A percentile compares a stretch with the other conserved stretches of the same genome.
These are phyloP conservation scores for Acacia acuminata DNA, from an alignment of 306 rosid genomes.

Conservation along the genomic window DNA sequence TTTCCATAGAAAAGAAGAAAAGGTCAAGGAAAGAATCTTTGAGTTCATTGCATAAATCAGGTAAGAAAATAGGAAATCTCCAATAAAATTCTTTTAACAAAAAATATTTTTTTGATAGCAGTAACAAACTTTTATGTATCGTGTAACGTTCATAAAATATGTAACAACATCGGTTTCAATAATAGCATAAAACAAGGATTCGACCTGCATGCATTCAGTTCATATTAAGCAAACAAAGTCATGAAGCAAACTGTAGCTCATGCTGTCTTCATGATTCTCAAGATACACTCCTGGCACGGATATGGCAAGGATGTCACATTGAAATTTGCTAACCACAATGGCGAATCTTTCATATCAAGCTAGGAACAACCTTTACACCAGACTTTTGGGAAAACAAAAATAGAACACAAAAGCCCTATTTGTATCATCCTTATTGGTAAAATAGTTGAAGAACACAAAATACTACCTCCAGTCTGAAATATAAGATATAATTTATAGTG, in stretches of 20 bases:
- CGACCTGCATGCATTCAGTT: neutral
- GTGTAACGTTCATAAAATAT: neutral
- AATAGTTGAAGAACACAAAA: neutral
- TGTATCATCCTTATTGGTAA: neutral
- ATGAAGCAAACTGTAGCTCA: neutral
- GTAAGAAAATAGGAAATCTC: neutral
- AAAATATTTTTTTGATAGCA: neutral
- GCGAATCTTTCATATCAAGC: neutral
- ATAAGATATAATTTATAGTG: too few relatives aligned
- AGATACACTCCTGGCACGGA: neutral
- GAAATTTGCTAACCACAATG: neutral
- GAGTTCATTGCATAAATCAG: neutral
- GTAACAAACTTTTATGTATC: neutral
- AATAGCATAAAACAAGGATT: constrained; percentile 1
- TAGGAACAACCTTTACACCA: neutral
- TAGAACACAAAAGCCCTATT: neutral
- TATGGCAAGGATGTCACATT: neutral
- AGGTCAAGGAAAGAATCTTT: neutral
- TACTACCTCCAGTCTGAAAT: too few relatives aligned
- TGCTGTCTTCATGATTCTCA: neutral
- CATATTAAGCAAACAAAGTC: neutral
- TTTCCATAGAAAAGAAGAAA: neutral
- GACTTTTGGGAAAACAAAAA: neutral
- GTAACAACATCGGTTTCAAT: neutral
- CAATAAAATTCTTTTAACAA: neutral